Evolutionary conservation across 2,329 filamentous ascomycete species (phyloP), one percentile per base, ranked within the genome.

Genomic region (Xylariaceae sp.): DNA sequence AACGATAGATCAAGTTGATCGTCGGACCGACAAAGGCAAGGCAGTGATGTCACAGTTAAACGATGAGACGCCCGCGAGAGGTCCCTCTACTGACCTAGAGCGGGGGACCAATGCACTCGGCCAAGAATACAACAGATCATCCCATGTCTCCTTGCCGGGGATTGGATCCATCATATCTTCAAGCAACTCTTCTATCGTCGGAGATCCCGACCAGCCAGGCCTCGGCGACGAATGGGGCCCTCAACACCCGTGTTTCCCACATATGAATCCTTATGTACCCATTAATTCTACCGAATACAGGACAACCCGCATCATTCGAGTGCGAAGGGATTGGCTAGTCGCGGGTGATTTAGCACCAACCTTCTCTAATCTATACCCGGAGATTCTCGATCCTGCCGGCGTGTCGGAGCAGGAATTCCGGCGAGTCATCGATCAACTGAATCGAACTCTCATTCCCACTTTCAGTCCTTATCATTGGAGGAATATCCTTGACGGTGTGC

Each of bases 301-400:
- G 45, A 84, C 79, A 5, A 99, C 94, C 1, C 86, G 92, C 54
- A 88, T 99, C 60, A 96, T 99, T 65, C 86, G 94, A 12, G 87
- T 99, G 59, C 85, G 86, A 55, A 82, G 94, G 42, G 94, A 99
- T 71, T 99, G 91, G 88, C 86, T 97, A 73, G 72, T 91, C 32
- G 82, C 86, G 57, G 94, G 92, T 37, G 94, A 99, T 70, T 75
- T 96, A 31, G 92, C 91, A 1, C 94, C 94, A 0, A 90, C 91
- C 0, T 97, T 95, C 68, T 94, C 89, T 12, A 96, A 97, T 65
- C 77, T 96, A 2, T 99, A 99, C 66, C 94, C 94, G 0, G 94
- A 99, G 68, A 95, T 99, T 55, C 77, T 99, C 6, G 91, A 96
- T 62, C 89, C 91, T 0, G 83, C 83, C 0, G 83, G 91, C 34